Conservation (phyloP, 148 eudicot genomes). For the Silene conica region DNA sequence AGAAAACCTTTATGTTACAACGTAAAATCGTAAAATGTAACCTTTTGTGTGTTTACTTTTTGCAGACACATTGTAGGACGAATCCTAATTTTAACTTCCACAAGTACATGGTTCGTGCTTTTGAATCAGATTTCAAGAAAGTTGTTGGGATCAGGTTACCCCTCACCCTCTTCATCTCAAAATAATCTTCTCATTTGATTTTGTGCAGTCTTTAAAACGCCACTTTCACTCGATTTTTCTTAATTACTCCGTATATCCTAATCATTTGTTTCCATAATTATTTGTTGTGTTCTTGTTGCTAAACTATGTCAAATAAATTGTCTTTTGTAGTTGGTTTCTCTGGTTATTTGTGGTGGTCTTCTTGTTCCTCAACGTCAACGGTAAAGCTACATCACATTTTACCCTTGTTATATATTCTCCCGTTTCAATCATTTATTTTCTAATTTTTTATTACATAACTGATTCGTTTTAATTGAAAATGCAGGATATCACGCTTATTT, state of each 20-base stretch:
- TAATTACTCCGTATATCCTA: no score
- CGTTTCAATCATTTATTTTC: no score
- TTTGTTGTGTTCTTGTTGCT: no score
- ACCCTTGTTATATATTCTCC: no score
- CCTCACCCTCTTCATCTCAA: no score
- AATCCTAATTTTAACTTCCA: conserved; percentile 25
- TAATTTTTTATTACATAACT: background rate
- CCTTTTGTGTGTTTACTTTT: background rate
- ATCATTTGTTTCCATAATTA: no score
- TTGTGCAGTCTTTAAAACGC: no score
- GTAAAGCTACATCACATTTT: conserved; percentile 13
- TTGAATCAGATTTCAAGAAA: conserved; percentile 29
- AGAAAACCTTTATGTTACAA: no score
- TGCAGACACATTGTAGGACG: conserved; percentile 26
- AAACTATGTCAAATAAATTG: no score
- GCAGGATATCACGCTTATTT: conserved; percentile 32
- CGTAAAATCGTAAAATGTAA: no score
- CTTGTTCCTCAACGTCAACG: conserved; percentile 29
- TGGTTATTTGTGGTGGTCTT: conserved; percentile 30
- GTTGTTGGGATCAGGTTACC: conserved; percentile 32
- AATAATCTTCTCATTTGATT: no score
- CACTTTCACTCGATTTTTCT: no score
- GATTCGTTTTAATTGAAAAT: background rate
- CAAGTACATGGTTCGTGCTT: conserved; percentile 35
- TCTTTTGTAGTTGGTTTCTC: conserved; percentile 30